phyloP scores from a whole-genome alignment of 2,329 filamentous ascomycete species.

The Ophiostoma sp. region DNA sequence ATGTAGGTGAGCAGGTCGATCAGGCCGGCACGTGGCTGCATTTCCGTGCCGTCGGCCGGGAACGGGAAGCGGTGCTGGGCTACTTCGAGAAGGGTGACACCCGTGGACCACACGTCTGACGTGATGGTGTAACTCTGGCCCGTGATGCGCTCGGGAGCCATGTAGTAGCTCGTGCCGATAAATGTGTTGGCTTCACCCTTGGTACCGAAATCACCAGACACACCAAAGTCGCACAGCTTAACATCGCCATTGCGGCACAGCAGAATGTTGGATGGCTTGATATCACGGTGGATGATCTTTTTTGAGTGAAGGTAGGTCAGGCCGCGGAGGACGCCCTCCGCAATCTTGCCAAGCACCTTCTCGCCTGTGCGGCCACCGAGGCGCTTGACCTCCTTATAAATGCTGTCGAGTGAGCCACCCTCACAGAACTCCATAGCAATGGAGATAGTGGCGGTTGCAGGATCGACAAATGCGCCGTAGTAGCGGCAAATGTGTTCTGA shows the following conservation, averaged over 20 bases:
- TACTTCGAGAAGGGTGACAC: constrained; percentile 97
- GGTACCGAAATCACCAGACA: constrained; percentile 95
- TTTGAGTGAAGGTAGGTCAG: constrained; percentile 91
- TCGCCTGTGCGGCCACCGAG: constrained; percentile 91
- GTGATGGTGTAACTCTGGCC: constrained; percentile 98
- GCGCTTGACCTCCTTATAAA: constrained; percentile 96
- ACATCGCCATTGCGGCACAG: constrained; percentile 88
- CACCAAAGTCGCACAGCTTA: constrained; percentile 97
- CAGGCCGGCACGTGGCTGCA: constrained; percentile 84
- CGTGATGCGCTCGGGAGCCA: constrained; percentile 97
- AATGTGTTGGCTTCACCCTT: constrained; percentile 99
- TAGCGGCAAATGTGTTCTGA: constrained; percentile 96
- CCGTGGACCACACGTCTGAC: constrained; percentile 95
- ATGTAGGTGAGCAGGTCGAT: constrained; percentile 98
- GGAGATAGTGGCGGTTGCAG: constrained; percentile 91
- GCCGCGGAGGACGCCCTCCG: constrained; percentile 88
- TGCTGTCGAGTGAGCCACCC: constrained; percentile 89
- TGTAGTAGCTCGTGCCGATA: constrained; percentile 98
- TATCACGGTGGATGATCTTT: constrained; percentile 97
- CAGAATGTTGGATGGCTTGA: constrained; percentile 96
- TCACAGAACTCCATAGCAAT: constrained; percentile 99
- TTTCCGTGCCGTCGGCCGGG: constrained; percentile 90
- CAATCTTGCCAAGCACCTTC: constrained; percentile 94
- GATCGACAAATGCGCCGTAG: constrained; percentile 94
- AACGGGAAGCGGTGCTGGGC: constrained; percentile 98